Conservation (phyloP, 306 rosid species). For the Gillenia trifoliata region DNA sequence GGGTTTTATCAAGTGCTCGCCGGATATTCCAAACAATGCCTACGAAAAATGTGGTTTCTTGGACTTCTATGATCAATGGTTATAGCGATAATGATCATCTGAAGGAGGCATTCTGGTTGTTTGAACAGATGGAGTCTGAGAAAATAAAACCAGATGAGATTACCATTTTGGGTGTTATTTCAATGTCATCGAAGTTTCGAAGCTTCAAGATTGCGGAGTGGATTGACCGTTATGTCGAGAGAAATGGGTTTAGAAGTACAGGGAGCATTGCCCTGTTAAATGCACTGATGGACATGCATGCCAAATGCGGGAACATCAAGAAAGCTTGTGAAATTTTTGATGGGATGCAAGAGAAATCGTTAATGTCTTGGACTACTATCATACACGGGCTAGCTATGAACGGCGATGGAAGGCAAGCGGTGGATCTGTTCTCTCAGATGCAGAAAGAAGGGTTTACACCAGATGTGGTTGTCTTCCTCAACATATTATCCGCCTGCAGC, state of each 20-base stretch:
- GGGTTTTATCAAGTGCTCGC: not conserved
- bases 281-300: conserved; percentile 17
- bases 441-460: conserved; percentile 10
- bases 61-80: conserved; percentile 16
- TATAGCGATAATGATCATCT: not conserved
- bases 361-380: conserved; percentile 10
- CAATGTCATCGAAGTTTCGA: not conserved
- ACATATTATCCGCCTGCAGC: conserved; percentile 2
- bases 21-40: conserved; percentile 2
- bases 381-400: conserved; percentile 13
- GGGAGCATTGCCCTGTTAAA: not conserved
- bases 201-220: conserved; percentile 1
- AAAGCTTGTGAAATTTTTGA: conserved; percentile 10
- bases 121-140: not conserved
- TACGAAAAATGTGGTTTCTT: conserved; percentile 11
- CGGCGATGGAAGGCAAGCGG: not conserved
- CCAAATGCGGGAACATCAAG: conserved; percentile 14
- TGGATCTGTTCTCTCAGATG: conserved; percentile 6
- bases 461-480: conserved; percentile 12
- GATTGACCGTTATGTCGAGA: conserved; percentile 4
- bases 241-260: not conserved
- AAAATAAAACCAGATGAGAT: conserved; percentile 8
- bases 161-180: conserved; percentile 2
- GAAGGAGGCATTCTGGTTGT: not conserved
- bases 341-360: not conserved